Evolutionary conservation across 2,329 filamentous ascomycete species (phyloP), one percentile per base, ranked within the genome.

Genomic region (Magnaporthiopsis poae): DNA sequence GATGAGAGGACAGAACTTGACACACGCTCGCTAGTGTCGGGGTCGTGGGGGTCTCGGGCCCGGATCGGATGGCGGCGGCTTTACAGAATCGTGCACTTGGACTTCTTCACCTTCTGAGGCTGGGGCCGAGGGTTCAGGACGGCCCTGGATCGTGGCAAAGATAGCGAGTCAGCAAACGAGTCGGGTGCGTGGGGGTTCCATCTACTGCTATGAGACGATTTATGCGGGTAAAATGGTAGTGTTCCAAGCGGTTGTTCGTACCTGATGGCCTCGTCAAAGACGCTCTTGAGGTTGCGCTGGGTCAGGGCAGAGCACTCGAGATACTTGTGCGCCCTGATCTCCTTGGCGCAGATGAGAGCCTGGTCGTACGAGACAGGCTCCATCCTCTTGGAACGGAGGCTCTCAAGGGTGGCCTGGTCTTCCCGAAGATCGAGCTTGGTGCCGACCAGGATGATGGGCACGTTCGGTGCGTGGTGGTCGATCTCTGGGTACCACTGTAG

Each of bases 261-360:
- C 95, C 95, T 89, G 76, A 99, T 99, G 46, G 95, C 95, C 80
- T 97, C 94, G 75, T 99, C 95, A 76, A 99, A 99, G 63, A 99
- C 95, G 74, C 92, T 96, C 88, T 99, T 99, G 73, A 99, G 80
- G 78, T 97, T 97, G 75, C 94, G 85, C 82, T 98, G 95, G 56
- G 95, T 99, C 71, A 99, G 82, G 63, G 95, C 95, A 65, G 95
- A 98, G 81, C 95, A 99, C 80, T 99, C 95, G 60, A 98, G 85
- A 80, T 99, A 99, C 81, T 97, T 98, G 80, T 95, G 91, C 62
- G 95, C 94, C 76, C 88, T 90, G 79, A 99, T 97, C 74, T 97
- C 93, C 81, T 96, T 96, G 69, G 92, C 92, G 70, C 94, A 90
- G 70, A 88, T 81, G 69, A 96, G 84, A 59, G 92, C 95, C 79